These are phyloP conservation scores for Colletotrichum chrysophilum DNA, from an alignment of 2,329 filamentous ascomycete species.

Conservation along the genomic window DNA sequence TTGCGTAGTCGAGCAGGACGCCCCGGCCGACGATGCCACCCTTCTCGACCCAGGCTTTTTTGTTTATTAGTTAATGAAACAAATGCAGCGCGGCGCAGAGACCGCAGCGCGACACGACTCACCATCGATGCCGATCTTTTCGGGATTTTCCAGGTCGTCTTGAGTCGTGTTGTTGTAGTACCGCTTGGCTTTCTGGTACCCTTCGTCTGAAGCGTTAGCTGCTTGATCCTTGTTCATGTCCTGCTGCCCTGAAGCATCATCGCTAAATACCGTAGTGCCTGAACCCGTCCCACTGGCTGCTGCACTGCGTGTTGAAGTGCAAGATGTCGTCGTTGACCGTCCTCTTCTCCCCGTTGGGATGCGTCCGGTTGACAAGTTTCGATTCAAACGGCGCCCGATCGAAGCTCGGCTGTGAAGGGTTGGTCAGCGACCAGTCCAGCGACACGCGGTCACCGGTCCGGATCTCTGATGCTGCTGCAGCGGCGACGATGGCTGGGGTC, in stretches of 20 bases:
- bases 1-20: slow-evolving; percentile 57
- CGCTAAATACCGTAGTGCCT: slow-evolving; percentile 32
- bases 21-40: slow-evolving; percentile 55
- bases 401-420: slow-evolving; percentile 38
- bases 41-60: slow-evolving; percentile 6
- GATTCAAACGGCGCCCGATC: slow-evolving; percentile 30
- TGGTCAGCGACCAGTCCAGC: slow-evolving; percentile 36
- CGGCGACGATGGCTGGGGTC: slow-evolving; percentile 47
- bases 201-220: slow-evolving; percentile 8
- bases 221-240: background rate
- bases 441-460: slow-evolving; percentile 31
- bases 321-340: slow-evolving; percentile 38
- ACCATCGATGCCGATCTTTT: slow-evolving; percentile 45
- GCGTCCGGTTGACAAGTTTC: slow-evolving; percentile 45
- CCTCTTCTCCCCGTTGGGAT: slow-evolving; percentile 26
- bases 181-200: slow-evolving; percentile 38
- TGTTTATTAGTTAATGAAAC: background rate
- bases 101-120: background rate
- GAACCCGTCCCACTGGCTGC: slow-evolving; percentile 44
- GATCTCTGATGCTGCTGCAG: slow-evolving; percentile 25
- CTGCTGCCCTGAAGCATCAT: slow-evolving; percentile 33
- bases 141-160: slow-evolving; percentile 44
- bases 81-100: background rate
- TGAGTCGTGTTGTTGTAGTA: slow-evolving; percentile 40
- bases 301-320: slow-evolving; percentile 40